phyloP scores from a whole-genome alignment of 1,284 basidiomycete genomes.

The Austroboletus niveus region DNA sequence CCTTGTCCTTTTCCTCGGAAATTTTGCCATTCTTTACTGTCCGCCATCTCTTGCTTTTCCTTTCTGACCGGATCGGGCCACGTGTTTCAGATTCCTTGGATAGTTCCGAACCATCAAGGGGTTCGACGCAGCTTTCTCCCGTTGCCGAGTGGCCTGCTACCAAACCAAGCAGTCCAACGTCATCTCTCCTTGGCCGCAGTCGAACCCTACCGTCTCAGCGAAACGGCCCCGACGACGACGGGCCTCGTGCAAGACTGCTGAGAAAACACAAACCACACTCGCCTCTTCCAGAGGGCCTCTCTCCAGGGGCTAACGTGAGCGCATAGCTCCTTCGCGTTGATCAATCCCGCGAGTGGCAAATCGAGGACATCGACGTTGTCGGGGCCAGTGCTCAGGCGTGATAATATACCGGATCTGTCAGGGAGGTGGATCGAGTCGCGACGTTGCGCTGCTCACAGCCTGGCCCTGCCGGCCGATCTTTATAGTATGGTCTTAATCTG shows the following conservation, averaged over 20 bases:
- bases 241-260: conserved; percentile 41
- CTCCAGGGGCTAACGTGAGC: conserved; percentile 25
- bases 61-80: conserved; percentile 6
- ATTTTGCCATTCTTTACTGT: neutral
- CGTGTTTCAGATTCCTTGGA: conserved; percentile 20
- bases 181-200: conserved; percentile 46
- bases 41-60: conserved; percentile 4
- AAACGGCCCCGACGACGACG: conserved; percentile 36
- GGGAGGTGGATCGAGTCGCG: conserved; percentile 12
- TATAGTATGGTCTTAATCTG: conserved; percentile 4
- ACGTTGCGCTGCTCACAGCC: conserved; percentile 2
- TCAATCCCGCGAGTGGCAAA: conserved; percentile 3
- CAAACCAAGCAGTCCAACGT: conserved; percentile 18
- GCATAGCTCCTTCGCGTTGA: conserved; percentile 6
- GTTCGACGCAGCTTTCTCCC: conserved; percentile 39
- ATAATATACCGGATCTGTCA: conserved; percentile 19
- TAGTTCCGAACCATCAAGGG: conserved; percentile 16
- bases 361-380: conserved; percentile 3
- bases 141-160: conserved; percentile 40
- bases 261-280: conserved; percentile 49
- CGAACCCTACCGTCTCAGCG: conserved; percentile 55
- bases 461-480: conserved; percentile 12
- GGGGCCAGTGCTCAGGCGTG: neutral
- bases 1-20: conserved; percentile 5
- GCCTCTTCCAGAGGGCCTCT: conserved; percentile 18